phyloP scores from a whole-genome alignment of 805 yeast species.

The Danielia oregonensis region DNA sequence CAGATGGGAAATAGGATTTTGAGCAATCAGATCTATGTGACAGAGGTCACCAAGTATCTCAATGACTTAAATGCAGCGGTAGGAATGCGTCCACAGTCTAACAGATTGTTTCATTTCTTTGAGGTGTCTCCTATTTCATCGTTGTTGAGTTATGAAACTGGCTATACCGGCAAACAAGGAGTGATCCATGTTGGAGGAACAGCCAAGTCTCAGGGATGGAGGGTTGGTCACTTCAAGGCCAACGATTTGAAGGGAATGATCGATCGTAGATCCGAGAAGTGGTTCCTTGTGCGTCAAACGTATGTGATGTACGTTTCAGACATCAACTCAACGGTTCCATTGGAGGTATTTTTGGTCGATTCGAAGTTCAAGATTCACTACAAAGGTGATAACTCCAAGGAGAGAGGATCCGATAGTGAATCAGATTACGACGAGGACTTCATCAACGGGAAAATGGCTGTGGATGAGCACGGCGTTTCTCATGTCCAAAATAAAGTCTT shows the following conservation, averaged over 20 bases:
- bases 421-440: slow-evolving; percentile 45
- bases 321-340: slow-evolving; percentile 78
- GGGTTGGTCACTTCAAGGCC: slow-evolving; percentile 82
- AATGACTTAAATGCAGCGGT: slow-evolving; percentile 55
- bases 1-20: slow-evolving; percentile 19
- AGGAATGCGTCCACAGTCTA: slow-evolving; percentile 75
- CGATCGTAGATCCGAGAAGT: slow-evolving; percentile 83
- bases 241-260: slow-evolving; percentile 84
- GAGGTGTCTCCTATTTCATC: slow-evolving; percentile 89
- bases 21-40: slow-evolving; percentile 37
- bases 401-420: slow-evolving; percentile 32
- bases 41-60: slow-evolving; percentile 63
- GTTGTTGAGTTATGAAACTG: slow-evolving; percentile 74
- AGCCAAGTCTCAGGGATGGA: slow-evolving; percentile 91
- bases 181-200: slow-evolving; percentile 73
- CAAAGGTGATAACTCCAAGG: slow-evolving; percentile 33
- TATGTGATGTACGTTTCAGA: slow-evolving; percentile 84
- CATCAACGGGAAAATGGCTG: slow-evolving; percentile 21
- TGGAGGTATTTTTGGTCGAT: slow-evolving; percentile 92
- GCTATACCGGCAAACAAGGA: slow-evolving; percentile 88
- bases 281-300: slow-evolving; percentile 85
- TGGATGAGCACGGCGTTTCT: slow-evolving; percentile 14
- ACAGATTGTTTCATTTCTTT: slow-evolving; percentile 77
- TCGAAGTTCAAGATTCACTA: slow-evolving; percentile 56
- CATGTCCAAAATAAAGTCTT: slow-evolving; percentile 44